Evolutionary conservation across 371 early-diverging fungal genomes (phyloP).

Genomic region (Rhizopus stolonifer): DNA sequence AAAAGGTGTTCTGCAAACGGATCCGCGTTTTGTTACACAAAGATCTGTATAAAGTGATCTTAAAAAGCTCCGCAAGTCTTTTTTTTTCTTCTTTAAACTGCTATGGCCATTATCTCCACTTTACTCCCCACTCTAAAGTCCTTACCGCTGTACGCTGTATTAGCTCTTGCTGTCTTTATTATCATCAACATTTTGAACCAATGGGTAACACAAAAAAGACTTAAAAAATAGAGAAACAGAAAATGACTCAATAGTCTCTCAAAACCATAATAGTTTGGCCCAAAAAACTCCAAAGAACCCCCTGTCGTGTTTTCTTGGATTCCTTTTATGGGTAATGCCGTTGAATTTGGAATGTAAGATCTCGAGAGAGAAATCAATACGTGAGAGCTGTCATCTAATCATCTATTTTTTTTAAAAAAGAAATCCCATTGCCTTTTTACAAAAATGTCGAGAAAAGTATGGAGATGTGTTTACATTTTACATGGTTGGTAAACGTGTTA

Average conservation of each 20-base stretch:
- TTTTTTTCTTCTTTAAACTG: constrained; percentile 3
- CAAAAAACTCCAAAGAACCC: constrained; percentile 68
- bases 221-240: not conserved
- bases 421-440: constrained; percentile 85
- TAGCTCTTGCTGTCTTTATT: constrained; percentile 30
- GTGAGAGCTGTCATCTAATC: no score
- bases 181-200: constrained; percentile 46
- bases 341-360: constrained; percentile 81
- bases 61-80: not conserved
- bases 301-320: constrained; percentile 85
- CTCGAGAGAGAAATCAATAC: no score
- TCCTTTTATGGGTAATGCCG: constrained; percentile 89
- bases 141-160: constrained; percentile 27
- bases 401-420: no score
- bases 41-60: not conserved
- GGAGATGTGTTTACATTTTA: constrained; percentile 93
- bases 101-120: constrained; percentile 29
- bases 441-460: constrained; percentile 65
- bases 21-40: not conserved
- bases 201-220: constrained; percentile 33
- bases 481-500: constrained; percentile 91
- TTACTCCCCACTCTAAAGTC: constrained; percentile 23
- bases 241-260: not conserved
- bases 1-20: not conserved
- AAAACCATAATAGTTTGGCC: constrained; percentile 34